These are phyloP conservation scores for Leccinum huronense DNA, from an alignment of 1,284 basidiomycete genomes.

Conservation along the genomic window DNA sequence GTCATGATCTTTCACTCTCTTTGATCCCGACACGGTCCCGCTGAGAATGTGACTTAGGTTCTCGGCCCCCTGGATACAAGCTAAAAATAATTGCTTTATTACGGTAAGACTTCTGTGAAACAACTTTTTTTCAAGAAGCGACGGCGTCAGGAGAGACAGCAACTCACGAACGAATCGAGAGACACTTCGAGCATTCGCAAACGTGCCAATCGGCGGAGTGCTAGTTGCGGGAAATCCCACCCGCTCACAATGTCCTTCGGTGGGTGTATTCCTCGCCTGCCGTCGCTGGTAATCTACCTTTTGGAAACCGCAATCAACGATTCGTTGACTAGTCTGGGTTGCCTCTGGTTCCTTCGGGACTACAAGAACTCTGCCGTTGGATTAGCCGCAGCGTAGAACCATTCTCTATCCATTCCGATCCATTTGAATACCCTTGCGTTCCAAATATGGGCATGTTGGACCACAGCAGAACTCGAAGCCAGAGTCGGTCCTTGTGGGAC, in stretches of 20 bases:
- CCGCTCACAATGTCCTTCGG: neutral
- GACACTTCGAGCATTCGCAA: neutral
- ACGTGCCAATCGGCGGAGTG: neutral
- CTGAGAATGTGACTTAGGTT: constrained; percentile 2
- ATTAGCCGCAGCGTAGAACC: neutral
- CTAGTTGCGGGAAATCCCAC: neutral
- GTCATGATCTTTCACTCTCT: neutral
- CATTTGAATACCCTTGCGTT: neutral
- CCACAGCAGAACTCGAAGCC: constrained; percentile 12
- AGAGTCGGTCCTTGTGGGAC: constrained; percentile 20
- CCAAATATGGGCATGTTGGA: constrained; percentile 10
- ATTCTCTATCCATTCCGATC: neutral
- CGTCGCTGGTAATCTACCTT: neutral
- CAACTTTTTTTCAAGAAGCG: neutral
- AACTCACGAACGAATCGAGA: neutral
- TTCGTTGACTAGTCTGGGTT: neutral
- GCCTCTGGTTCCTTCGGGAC: too few species aligned
- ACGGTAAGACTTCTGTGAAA: neutral
- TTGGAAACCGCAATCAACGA: neutral
- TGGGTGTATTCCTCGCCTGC: neutral
- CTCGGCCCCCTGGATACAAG: neutral
- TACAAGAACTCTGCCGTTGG: neutral
- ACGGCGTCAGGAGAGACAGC: neutral
- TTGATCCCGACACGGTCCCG: neutral
- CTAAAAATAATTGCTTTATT: constrained; percentile 4